Percentiles rank a stretch among this genome's conserved stretches.
Conservation (phyloP, 1,284 basidiomycete genomes). For the Irpex sp. region DNA sequence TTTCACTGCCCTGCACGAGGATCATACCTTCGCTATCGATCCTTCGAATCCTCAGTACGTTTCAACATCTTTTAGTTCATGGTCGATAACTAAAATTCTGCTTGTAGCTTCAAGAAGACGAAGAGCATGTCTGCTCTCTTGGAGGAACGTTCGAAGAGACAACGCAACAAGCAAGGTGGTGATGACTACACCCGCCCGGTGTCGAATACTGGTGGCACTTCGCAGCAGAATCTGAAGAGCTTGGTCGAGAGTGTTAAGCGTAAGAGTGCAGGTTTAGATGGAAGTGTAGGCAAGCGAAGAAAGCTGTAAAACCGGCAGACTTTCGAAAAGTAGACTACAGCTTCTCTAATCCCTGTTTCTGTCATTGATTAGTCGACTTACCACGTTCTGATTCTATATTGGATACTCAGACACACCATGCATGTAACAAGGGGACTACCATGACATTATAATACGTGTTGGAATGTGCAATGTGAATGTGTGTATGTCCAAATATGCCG, state of each 20-base stretch:
- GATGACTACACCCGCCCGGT: conserved; percentile 4
- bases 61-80: conserved; percentile 4
- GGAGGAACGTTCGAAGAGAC: conserved; percentile 62
- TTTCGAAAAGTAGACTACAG: too few relatives aligned
- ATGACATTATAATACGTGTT: background rate
- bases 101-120: conserved; percentile 79
- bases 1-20: conserved; percentile 85
- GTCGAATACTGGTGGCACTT: conserved; percentile 10
- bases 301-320: conserved; percentile 22
- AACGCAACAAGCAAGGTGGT: conserved; percentile 32
- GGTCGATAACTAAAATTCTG: conserved; percentile 8
- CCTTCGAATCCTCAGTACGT: conserved; percentile 91
- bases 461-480: background rate
- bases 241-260: conserved; percentile 85
- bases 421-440: background rate
- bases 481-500: background rate
- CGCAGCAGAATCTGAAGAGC: conserved; percentile 47
- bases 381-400: background rate
- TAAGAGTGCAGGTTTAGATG: conserved; percentile 41
- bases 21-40: conserved; percentile 92
- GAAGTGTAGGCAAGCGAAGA: conserved; percentile 47
- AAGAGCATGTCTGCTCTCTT: conserved; percentile 82
- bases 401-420: background rate
- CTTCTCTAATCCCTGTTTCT: too few relatives aligned
- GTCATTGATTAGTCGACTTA: too few relatives aligned